Percentiles rank a stretch among this genome's conserved stretches.
phyloP scores from a whole-genome alignment of 2,329 filamentous ascomycete species.

The Botryotinia narcissicola region DNA sequence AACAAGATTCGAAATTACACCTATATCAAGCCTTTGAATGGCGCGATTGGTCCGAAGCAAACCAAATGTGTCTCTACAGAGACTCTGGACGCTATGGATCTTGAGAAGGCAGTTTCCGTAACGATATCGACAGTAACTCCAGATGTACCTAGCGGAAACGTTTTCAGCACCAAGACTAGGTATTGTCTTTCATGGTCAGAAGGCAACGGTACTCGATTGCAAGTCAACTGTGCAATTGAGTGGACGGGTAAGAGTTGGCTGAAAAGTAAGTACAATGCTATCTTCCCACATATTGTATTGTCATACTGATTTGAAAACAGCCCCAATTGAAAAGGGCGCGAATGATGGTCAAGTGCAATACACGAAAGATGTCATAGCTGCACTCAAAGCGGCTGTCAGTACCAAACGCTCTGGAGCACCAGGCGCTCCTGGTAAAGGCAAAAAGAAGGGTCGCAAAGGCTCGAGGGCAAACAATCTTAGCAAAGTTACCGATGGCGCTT shows the following conservation, averaged over 20 bases:
- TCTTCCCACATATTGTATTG: background rate
- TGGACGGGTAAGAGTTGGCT: slow-evolving; percentile 99
- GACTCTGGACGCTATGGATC: slow-evolving; percentile 77
- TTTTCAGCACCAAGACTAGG: slow-evolving; percentile 88
- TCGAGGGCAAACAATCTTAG: slow-evolving; percentile 46
- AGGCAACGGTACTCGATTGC: slow-evolving; percentile 77
- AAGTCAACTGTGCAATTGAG: slow-evolving; percentile 87
- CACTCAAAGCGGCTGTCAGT: slow-evolving; percentile 70
- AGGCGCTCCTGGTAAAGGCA: slow-evolving; percentile 52
- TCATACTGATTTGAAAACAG: slow-evolving; percentile 45
- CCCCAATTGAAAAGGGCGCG: slow-evolving; percentile 92
- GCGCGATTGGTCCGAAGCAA: slow-evolving; percentile 83
- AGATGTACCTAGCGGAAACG: slow-evolving; percentile 89
- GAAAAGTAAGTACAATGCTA: slow-evolving; percentile 61
- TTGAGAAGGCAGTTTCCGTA: slow-evolving; percentile 85
- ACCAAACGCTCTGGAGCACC: slow-evolving; percentile 56
- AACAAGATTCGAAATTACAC: slow-evolving; percentile 72
- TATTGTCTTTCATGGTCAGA: slow-evolving; percentile 94
- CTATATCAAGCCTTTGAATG: slow-evolving; percentile 89
- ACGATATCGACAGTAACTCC: slow-evolving; percentile 82
- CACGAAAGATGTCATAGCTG: slow-evolving; percentile 73
- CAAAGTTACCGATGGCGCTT: slow-evolving; percentile 40
- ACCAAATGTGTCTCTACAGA: slow-evolving; percentile 92
- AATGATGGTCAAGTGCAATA: slow-evolving; percentile 85
- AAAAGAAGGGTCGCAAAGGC: slow-evolving; percentile 48